Conservation (phyloP, 2,329 filamentous ascomycete genomes). For the Xylaria sp. region DNA sequence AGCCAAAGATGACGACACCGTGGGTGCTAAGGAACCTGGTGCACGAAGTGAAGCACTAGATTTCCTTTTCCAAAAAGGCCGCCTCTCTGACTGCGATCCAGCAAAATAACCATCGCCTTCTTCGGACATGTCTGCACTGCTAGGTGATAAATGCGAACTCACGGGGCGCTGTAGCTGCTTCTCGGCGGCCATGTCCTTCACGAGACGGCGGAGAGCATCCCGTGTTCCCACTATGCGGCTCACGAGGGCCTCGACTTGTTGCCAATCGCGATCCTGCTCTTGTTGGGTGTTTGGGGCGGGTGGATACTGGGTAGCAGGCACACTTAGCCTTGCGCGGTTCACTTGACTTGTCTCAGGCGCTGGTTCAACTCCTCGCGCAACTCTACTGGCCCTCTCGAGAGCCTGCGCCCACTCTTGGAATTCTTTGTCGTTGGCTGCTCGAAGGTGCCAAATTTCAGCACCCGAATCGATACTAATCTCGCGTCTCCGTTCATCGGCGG, state of each 20-base stretch:
- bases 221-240: constrained; percentile 87
- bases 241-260: constrained; percentile 83
- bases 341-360: constrained; percentile 42
- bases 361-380: constrained; percentile 64
- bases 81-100: constrained; percentile 63
- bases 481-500: constrained; percentile 84
- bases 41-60: constrained; percentile 64
- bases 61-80: constrained; percentile 93
- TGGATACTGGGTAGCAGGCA: constrained; percentile 44
- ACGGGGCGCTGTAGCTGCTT: constrained; percentile 60
- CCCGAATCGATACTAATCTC: constrained; percentile 98
- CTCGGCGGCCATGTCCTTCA: constrained; percentile 79
- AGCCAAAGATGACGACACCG: constrained; percentile 53
- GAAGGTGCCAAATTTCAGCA: constrained; percentile 95
- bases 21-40: constrained; percentile 53
- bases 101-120: constrained; percentile 66
- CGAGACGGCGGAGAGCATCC: constrained; percentile 86
- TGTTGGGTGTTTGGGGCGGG: constrained; percentile 42
- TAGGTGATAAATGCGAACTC: constrained; percentile 54
- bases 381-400: constrained; percentile 81
- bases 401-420: constrained; percentile 89
- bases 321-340: constrained; percentile 39
- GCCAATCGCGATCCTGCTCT: constrained; percentile 77
- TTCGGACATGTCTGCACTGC: constrained; percentile 55
- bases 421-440: constrained; percentile 82